A percentile compares a stretch with the other conserved stretches of the same genome.
Evolutionary conservation across 2,329 filamentous ascomycete species (phyloP).

Genomic region (Paracoccidioides brasiliensis): DNA sequence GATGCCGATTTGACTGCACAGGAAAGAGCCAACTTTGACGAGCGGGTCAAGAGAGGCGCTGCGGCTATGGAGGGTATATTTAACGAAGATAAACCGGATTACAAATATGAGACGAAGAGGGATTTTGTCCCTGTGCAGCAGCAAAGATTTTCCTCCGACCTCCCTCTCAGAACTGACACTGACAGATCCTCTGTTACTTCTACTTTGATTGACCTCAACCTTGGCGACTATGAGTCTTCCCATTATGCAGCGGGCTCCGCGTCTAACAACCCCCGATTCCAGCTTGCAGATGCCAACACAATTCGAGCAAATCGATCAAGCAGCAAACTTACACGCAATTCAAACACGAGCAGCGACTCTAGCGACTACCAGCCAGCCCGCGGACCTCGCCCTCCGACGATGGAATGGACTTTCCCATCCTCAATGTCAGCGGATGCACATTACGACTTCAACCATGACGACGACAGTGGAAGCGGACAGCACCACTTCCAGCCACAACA

Average conservation of each 20-base stretch:
- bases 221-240: constrained; percentile 38
- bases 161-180: constrained; percentile 38
- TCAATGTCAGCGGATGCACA: constrained; percentile 16
- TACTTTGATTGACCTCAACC: constrained; percentile 43
- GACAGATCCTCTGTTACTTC: constrained; percentile 36
- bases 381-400: constrained; percentile 32
- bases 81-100: constrained; percentile 42
- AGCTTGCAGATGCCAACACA: constrained; percentile 41
- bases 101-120: constrained; percentile 44
- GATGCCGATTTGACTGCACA: constrained; percentile 27
- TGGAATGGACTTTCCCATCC: constrained; percentile 35
- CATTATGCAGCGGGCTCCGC: constrained; percentile 41
- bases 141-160: constrained; percentile 39
- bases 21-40: constrained; percentile 42
- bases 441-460: constrained; percentile 10
- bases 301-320: constrained; percentile 43
- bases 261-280: constrained; percentile 36
- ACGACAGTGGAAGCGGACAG: constrained; percentile 15
- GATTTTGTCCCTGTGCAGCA: constrained; percentile 34
- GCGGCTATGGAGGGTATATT: constrained; percentile 46
- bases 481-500: background rate
- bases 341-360: constrained; percentile 17
- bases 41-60: constrained; percentile 44
- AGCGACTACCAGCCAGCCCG: constrained; percentile 19
- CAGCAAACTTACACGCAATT: constrained; percentile 30